Base-by-base conservation (phyloP, 2,329 filamentous ascomycete species). In the Colletotrichum salicis region DNA sequence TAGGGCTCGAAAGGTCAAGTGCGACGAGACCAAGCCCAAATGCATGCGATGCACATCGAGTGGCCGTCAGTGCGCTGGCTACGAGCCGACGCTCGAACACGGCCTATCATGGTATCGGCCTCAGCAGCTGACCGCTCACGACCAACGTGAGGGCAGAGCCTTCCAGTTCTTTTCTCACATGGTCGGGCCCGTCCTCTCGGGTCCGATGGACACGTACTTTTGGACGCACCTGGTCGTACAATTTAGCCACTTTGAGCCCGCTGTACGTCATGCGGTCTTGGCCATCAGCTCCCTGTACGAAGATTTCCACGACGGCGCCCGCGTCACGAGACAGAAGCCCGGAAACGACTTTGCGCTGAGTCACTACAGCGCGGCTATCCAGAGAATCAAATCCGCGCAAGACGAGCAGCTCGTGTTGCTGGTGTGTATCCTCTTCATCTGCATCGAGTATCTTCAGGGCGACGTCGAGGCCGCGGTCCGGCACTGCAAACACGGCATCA, bases 1-100 rank as follows among this genome's bases (percentile, higher is more conserved):
- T 19, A 89, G 86, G 78, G 83, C 86, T 57, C 85, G 87, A 65
- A 86, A 87, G 71, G 84, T 89, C 58, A 89, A 89, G 77, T 89
- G 87, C 77, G 87, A 89, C 73, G 87, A 89, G 77, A 80, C 78
- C n/a, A 88, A 86, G 66, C 87, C 88, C 1, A 80, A 78, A 51
- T 90, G 88, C 75, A 78, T 83, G 51, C 84, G 86, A 70, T 90
- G 88, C 76, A 84, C 83, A 29, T 86, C 84, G 60, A 89, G 87
- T 3, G 87, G 88, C 22, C 84, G 88, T 61, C 84, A 83, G 37
- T 71, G 68, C 24, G 68, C 45, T 35, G 68, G 68, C 68, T 71
- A 71, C 56, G 68, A 71, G 55, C 55, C 63, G 15, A 52, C 67
- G 15, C 51, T 58, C 31, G 67, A 73, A 45, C 62, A 62, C 19